Conservation (phyloP, 768 basidiomycete species). For the Boletellus ananas region DNA sequence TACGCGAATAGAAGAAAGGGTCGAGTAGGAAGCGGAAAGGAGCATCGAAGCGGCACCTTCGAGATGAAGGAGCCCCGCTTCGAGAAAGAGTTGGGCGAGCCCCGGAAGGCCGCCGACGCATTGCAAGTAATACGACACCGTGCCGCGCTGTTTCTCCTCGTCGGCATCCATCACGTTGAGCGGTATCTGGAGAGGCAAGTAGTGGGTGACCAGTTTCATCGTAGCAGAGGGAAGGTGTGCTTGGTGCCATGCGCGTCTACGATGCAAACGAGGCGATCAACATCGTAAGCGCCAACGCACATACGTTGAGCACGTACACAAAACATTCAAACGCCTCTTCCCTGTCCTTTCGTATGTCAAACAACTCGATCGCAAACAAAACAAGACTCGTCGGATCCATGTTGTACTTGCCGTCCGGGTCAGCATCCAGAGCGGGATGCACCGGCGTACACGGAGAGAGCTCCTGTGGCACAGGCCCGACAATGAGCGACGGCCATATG, state of each 20-base stretch:
- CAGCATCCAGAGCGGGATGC: slow-evolving; percentile 50
- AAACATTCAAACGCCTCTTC: slow-evolving; percentile 82
- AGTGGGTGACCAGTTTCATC: slow-evolving; percentile 72
- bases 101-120: slow-evolving; percentile 64
- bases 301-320: slow-evolving; percentile 45
- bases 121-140: slow-evolving; percentile 56
- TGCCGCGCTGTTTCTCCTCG: slow-evolving; percentile 47
- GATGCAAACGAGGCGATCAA: background rate
- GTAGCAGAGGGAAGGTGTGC: slow-evolving; percentile 71
- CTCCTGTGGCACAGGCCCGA: slow-evolving; percentile 64
- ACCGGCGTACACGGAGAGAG: slow-evolving; percentile 51
- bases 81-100: slow-evolving; percentile 71
- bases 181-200: slow-evolving; percentile 56
- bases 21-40: slow-evolving; percentile 69
- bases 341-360: slow-evolving; percentile 70
- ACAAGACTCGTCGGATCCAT: slow-evolving; percentile 85
- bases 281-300: background rate
- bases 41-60: slow-evolving; percentile 75
- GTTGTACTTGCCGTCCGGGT: slow-evolving; percentile 62
- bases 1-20: slow-evolving; percentile 73
- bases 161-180: slow-evolving; percentile 31
- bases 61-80: slow-evolving; percentile 76
- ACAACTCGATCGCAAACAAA: slow-evolving; percentile 63
- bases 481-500: slow-evolving; percentile 80
- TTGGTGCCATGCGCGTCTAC: slow-evolving; percentile 79